Evolutionary conservation across 2,329 filamentous ascomycete species (phyloP).

Genomic region (Penicillium sp.): DNA sequence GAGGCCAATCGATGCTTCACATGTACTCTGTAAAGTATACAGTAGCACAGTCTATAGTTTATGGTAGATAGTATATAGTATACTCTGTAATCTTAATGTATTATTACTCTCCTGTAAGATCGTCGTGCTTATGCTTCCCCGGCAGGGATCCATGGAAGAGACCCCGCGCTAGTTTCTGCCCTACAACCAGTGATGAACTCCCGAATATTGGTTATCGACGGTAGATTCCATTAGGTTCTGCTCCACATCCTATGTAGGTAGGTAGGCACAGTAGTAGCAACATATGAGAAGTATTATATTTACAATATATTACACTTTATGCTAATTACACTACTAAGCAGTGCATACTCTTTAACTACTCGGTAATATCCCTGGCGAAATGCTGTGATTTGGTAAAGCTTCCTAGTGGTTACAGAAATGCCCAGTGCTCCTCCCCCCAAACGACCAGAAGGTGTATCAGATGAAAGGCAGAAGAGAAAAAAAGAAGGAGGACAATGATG

Average conservation of each 20-base stretch:
- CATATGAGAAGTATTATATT: no score
- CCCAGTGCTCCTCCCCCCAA: slow-evolving; percentile 19
- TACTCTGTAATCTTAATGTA: neutral
- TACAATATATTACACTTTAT: no score
- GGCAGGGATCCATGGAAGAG: neutral
- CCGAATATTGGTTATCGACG: neutral
- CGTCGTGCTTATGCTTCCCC: slow-evolving; percentile 14
- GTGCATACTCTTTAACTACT: neutral
- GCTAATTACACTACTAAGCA: neutral
- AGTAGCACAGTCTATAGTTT: no score
- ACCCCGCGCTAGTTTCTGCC: neutral
- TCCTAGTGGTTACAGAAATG: slow-evolving; percentile 29
- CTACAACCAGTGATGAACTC: neutral
- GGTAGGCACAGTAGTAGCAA: no score
- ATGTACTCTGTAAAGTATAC: slow-evolving; percentile 14
- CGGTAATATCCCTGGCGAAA: neutral
- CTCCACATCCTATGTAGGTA: no score
- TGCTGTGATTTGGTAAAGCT: slow-evolving; percentile 24
- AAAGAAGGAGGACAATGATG: neutral
- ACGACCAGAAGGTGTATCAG: slow-evolving; percentile 30
- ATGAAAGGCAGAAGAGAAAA: slow-evolving; percentile 21
- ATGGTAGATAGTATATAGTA: neutral
- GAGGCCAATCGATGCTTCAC: slow-evolving; percentile 32
- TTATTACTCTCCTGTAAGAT: neutral
- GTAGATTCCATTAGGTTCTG: no score